Conservation (phyloP, 306 rosid genomes). For the Mimosa bimucronata region DNA sequence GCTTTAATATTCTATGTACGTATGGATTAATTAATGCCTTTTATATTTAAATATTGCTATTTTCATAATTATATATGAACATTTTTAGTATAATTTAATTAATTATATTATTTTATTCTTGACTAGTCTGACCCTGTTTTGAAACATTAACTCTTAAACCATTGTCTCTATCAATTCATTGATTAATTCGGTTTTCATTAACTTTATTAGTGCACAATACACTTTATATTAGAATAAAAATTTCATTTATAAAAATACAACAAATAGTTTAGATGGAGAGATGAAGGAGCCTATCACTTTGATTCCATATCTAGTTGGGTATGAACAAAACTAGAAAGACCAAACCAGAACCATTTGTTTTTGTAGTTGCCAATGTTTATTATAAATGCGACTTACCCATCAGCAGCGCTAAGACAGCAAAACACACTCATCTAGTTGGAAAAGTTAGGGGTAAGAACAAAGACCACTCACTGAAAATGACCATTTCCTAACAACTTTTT, state of each 20-base stretch:
- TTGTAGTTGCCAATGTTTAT: slow-evolving; percentile 24
- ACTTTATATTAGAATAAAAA: not conserved
- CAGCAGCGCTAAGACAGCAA: slow-evolving; percentile 43
- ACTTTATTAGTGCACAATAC: not conserved
- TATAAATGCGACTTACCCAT: slow-evolving; percentile 34
- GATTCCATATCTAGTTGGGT: not conserved
- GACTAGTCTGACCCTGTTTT: too few species aligned
- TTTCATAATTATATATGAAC: too few species aligned
- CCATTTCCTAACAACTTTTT: slow-evolving; percentile 49
- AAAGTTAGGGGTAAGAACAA: slow-evolving; percentile 12
- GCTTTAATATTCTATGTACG: too few species aligned
- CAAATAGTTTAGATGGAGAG: not conserved
- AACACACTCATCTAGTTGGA: slow-evolving; percentile 13
- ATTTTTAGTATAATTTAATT: too few species aligned
- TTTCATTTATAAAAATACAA: not conserved
- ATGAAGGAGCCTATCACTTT: slow-evolving; percentile 21
- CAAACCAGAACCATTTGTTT: slow-evolving; percentile 16
- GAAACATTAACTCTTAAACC: too few species aligned
- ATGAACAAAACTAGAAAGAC: slow-evolving; percentile 22
- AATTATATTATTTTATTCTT: too few species aligned
- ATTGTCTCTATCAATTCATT: too few species aligned
- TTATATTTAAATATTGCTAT: too few species aligned
- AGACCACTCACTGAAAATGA: slow-evolving; percentile 53
- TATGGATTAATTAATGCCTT: too few species aligned
- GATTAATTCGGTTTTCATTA: too few species aligned